A percentile compares a stretch with the other conserved stretches of the same genome.
Conservation (phyloP, 1,139 yeast genomes). For the Casaregolazyma lundiana region DNA sequence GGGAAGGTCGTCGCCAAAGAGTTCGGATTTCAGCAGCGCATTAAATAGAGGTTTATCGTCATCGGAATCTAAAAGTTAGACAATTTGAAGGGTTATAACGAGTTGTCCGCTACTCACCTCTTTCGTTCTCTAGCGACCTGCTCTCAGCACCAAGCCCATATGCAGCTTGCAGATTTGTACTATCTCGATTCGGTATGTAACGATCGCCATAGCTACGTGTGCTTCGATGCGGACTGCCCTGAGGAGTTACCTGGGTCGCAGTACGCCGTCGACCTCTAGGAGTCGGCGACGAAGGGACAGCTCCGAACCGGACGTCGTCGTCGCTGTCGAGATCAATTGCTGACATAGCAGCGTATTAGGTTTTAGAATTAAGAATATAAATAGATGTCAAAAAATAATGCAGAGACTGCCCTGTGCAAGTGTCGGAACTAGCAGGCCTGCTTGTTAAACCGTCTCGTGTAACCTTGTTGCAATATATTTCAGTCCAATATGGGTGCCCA, state of each 20-base stretch:
- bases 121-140: neutral
- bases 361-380: slow-evolving; percentile 1
- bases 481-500: neutral
- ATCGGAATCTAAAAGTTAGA: slow-evolving; percentile 31
- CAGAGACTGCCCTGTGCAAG: neutral
- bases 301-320: slow-evolving; percentile 9
- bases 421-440: too few species aligned
- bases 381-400: neutral
- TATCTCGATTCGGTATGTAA: slow-evolving; percentile 80
- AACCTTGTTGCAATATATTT: too few species aligned
- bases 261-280: slow-evolving; percentile 13
- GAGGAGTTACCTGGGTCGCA: slow-evolving; percentile 13
- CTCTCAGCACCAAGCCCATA: slow-evolving; percentile 51
- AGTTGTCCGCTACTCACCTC: too few species aligned
- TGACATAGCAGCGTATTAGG: neutral
- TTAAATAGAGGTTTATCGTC: slow-evolving; percentile 88
- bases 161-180: slow-evolving; percentile 85
- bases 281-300: slow-evolving; percentile 20
- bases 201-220: slow-evolving; percentile 46
- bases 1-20: slow-evolving; percentile 83
- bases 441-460: too few species aligned
- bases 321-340: slow-evolving; percentile 11
- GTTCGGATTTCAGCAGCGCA: slow-evolving; percentile 78
- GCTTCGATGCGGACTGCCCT: slow-evolving; percentile 16
- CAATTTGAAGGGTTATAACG: slow-evolving; percentile 7